Base-by-base conservation (phyloP, 768 basidiomycete genomes). In the Suillus luteus region DNA sequence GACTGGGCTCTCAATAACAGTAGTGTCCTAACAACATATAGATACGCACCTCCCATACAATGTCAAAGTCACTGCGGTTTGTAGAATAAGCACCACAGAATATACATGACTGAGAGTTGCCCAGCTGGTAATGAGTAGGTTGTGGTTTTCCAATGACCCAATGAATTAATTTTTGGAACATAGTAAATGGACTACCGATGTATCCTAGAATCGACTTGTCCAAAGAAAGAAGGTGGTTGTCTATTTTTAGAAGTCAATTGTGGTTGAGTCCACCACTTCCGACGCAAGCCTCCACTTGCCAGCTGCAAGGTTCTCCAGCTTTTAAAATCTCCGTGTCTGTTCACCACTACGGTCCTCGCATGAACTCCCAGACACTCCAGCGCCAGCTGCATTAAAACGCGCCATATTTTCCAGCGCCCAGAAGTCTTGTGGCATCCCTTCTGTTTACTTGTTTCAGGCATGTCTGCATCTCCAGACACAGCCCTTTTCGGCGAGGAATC, bases 21-120 rank as follows among this genome's bases (percentile, higher is more conserved):
- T 17, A 31, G 5, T 5, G 17, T 10, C 51, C 11, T 6, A 31
- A 17, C n/a, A 24, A 59, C 7, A 22, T 27, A 27, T 24, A 54
- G 3, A 35, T 7, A 33, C 74, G 38, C 65, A 80, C 85, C 80
- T 86, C 83, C 73, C 82, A 85, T 1, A 81, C 66, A 31, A 87
- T 71, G 22, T 81, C 70, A 65, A 86, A 87, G 1, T 79, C 82
- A 24, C 58, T 27, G 5, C 71, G 70, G 22, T 78, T 78, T 62
- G 74, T 72, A 37, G 67, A 60, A 46, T 77, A 77, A 1, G 79
- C 79, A 61, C 78, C 67, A 65, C 85, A 86, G 70, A 86, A 86
- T 27, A 65, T 12, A 38, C 73, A 74, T 1, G 61, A 55, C 22
- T 38, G 41, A 17, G 40, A 43, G 17, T 17, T 22, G 31, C 24